phyloP scores from a whole-genome alignment of 495 filamentous ascomycete species.

The Tetracladium marchalianum region DNA sequence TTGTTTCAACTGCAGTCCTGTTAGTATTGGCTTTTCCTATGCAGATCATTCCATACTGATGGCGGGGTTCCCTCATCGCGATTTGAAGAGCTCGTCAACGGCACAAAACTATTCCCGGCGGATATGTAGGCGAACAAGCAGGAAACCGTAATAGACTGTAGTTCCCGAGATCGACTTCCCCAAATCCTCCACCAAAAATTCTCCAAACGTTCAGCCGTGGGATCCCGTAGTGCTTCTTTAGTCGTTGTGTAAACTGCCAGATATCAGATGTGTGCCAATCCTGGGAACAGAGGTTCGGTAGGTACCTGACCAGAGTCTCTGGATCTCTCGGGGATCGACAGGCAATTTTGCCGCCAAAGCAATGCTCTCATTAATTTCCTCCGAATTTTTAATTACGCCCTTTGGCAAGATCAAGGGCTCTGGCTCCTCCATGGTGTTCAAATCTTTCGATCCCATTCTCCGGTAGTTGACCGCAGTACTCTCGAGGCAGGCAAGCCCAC shows the following conservation, averaged over 20 bases:
- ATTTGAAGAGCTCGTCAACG: constrained; percentile 30
- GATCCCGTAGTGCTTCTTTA: constrained; percentile 37
- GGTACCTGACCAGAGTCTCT: constrained; percentile 40
- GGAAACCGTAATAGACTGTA: constrained; percentile 35
- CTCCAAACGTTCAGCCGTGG: constrained; percentile 41
- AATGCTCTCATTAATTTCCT: constrained; percentile 33
- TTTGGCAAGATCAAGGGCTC: constrained; percentile 29
- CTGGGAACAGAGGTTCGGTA: neutral
- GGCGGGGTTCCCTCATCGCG: constrained; percentile 28
- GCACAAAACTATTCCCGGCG: constrained; percentile 36
- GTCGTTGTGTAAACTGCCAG: constrained; percentile 40
- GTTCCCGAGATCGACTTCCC: constrained; percentile 29
- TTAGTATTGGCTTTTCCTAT: no score
- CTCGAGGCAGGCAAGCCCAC: constrained; percentile 20
- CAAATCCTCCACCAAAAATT: constrained; percentile 50
- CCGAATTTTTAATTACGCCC: constrained; percentile 36
- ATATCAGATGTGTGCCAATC: constrained; percentile 10
- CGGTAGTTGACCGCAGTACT: constrained; percentile 14
- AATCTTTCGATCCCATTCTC: no score
- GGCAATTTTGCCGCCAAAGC: constrained; percentile 29
- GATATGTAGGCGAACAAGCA: constrained; percentile 39
- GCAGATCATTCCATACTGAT: constrained; percentile 23
- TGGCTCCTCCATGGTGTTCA: no score
- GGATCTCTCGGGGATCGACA: constrained; percentile 37
- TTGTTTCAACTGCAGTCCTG: no score